Percentiles rank a stretch among this genome's conserved stretches.
Conservation (phyloP, 495 filamentous ascomycete genomes). For the Astrocystis sublimbata region DNA sequence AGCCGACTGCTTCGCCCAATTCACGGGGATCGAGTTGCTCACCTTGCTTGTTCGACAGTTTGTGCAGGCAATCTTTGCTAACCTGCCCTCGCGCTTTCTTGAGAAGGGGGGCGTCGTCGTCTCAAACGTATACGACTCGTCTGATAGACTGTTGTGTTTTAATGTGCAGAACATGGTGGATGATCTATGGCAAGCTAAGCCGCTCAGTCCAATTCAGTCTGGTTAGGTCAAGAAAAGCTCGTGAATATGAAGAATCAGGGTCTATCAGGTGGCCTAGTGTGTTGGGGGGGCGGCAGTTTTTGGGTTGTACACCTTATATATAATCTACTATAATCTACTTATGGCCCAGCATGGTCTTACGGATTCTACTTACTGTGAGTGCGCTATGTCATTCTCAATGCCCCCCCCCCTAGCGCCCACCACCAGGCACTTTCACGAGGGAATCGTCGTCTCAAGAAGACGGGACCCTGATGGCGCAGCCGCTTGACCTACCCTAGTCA, state of each 20-base stretch:
- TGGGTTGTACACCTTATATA: slow-evolving; percentile 11
- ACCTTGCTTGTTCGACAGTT: slow-evolving; percentile 25
- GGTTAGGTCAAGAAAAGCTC: slow-evolving; percentile 7
- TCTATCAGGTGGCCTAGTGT: slow-evolving; percentile 1
- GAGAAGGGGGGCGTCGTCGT: slow-evolving; percentile 20
- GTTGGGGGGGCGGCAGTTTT: slow-evolving; percentile 7
- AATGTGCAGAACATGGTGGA: slow-evolving; percentile 20
- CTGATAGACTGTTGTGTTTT: slow-evolving; percentile 17
- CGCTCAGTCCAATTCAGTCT: background rate
- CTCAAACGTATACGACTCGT: slow-evolving; percentile 21
- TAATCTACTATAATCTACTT: slow-evolving; percentile 6
- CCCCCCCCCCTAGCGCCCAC: background rate
- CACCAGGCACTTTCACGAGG: slow-evolving; percentile 1
- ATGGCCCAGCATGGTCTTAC: background rate
- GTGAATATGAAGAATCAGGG: slow-evolving; percentile 1
- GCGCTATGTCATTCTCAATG: background rate
- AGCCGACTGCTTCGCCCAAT: background rate
- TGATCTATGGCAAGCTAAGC: background rate
- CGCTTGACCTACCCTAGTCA: background rate
- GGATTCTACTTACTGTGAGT: slow-evolving; percentile 1
- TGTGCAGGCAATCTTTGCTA: slow-evolving; percentile 19
- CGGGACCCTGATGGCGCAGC: background rate
- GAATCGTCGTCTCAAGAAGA: slow-evolving; percentile 14
- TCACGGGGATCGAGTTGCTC: background rate
- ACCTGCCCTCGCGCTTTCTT: slow-evolving; percentile 18